Evolutionary conservation across 2,329 filamentous ascomycete genomes (phyloP).

Genomic region (Niveomyces coronatus): DNA sequence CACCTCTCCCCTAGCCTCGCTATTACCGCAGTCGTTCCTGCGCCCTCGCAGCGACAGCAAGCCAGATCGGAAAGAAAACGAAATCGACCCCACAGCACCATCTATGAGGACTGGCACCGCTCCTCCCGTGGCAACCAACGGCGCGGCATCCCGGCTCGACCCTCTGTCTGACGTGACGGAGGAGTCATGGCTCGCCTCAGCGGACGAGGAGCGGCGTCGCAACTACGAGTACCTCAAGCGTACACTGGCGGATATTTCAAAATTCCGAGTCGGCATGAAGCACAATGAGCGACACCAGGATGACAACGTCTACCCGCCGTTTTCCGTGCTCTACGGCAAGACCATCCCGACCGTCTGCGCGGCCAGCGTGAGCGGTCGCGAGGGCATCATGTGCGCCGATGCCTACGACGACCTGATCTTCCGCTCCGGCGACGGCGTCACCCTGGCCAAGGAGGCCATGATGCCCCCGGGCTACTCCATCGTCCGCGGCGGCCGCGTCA

Average conservation of each 20-base stretch:
- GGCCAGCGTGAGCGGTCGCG: conserved; percentile 60
- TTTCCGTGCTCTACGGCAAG: conserved; percentile 78
- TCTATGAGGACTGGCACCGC: conserved; percentile 16
- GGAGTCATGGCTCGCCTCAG: conserved; percentile 14
- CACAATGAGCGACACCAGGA: conserved; percentile 48
- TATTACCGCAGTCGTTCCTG: conserved; percentile 33
- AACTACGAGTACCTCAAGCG: conserved; percentile 59
- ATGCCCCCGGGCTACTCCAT: conserved; percentile 68
- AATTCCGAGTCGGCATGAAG: conserved; percentile 66
- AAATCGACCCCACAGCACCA: conserved; percentile 15
- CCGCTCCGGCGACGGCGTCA: conserved; percentile 79
- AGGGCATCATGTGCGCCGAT: conserved; percentile 65
- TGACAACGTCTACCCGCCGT: conserved; percentile 70
- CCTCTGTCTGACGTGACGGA: neutral
- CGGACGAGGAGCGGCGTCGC: conserved; percentile 19
- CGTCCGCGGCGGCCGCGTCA: conserved; percentile 63
- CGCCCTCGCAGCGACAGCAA: conserved; percentile 35
- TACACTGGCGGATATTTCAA: conserved; percentile 58
- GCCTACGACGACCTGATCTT: conserved; percentile 83
- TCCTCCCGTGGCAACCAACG: conserved; percentile 10
- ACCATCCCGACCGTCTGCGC: conserved; percentile 76
- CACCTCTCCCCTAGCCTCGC: conserved; percentile 35
- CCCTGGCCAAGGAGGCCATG: conserved; percentile 77
- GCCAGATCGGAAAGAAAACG: conserved; percentile 34
- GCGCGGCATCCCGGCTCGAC: neutral